phyloP scores from a whole-genome alignment of 106 monocot species.

The Posidonia australis region DNA sequence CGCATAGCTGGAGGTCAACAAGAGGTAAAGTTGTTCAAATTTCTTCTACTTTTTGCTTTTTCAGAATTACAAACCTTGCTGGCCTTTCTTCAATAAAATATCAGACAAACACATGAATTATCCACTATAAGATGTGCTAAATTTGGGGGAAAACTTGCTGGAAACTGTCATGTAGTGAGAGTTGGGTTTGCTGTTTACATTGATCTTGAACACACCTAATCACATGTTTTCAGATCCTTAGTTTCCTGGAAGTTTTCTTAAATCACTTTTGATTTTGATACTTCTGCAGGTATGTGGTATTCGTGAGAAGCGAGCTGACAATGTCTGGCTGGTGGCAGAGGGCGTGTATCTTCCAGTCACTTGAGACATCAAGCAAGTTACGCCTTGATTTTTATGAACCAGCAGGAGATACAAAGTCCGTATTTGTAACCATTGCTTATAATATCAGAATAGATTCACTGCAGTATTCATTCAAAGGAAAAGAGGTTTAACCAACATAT shows the following conservation, averaged over 20 bases:
- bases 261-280: background rate
- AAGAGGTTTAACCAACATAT: too few species aligned
- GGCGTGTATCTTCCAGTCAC: slow-evolving; percentile 63
- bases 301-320: slow-evolving; percentile 52
- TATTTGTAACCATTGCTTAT: too few species aligned
- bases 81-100: background rate
- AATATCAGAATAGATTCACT: too few species aligned
- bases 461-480: too few species aligned
- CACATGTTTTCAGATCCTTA: background rate
- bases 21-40: slow-evolving; percentile 41
- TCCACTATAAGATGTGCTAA: too few species aligned
- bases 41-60: background rate
- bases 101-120: background rate
- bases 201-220: background rate
- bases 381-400: background rate
- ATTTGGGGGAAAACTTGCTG: background rate
- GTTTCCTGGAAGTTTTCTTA: background rate
- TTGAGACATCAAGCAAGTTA: slow-evolving; percentile 9
- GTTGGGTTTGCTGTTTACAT: background rate
- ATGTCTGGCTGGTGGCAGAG: slow-evolving; percentile 61
- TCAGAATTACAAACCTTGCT: background rate
- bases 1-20: slow-evolving; percentile 63
- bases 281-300: slow-evolving; percentile 59
- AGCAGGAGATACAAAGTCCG: too few species aligned
- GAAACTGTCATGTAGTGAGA: background rate